Conservation (phyloP, 2,329 filamentous ascomycete species). For the Fragosphaeria purpurea region DNA sequence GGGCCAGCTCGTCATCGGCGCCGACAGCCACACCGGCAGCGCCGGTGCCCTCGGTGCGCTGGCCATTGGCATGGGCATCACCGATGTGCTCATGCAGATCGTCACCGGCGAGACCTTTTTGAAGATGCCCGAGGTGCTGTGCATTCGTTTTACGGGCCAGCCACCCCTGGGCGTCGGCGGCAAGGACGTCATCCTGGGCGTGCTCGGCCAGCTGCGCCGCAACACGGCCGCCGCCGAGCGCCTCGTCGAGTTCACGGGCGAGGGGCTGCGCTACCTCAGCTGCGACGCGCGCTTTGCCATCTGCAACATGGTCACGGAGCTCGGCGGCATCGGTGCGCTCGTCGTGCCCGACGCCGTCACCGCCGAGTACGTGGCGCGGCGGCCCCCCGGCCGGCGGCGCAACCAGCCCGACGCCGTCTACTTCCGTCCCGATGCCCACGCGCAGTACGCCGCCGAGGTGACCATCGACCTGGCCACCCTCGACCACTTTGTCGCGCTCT, state of each 20-base stretch:
- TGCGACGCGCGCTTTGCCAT: constrained; percentile 30
- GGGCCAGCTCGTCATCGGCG: constrained; percentile 27
- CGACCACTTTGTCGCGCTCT: constrained; percentile 27
- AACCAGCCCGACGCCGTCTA: constrained; percentile 26
- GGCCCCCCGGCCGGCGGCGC: too few species aligned
- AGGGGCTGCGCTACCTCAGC: constrained; percentile 21
- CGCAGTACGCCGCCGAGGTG: constrained; percentile 25
- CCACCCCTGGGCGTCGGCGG: constrained; percentile 24
- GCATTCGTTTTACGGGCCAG: constrained; percentile 23
- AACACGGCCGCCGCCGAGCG: constrained; percentile 29
- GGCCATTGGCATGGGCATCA: constrained; percentile 27
- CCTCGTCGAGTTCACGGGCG: constrained; percentile 28
- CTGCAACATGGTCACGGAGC: constrained; percentile 27
- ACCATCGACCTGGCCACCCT: constrained; percentile 28
- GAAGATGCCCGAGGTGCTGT: constrained; percentile 26
- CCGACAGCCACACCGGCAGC: constrained; percentile 30
- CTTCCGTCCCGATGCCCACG: constrained; percentile 27
- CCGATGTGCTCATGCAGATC: constrained; percentile 27
- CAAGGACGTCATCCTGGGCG: constrained; percentile 29
- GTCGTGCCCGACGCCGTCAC: constrained; percentile 29
- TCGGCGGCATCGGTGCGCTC: constrained; percentile 32
- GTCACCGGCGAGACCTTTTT: constrained; percentile 31
- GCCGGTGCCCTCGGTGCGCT: constrained; percentile 26
- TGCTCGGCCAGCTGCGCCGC: constrained; percentile 26
- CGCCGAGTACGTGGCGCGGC: too few species aligned